Evolutionary conservation across 257 asterid genomes (phyloP).

Genomic region (Nyctanthes arbortristis): DNA sequence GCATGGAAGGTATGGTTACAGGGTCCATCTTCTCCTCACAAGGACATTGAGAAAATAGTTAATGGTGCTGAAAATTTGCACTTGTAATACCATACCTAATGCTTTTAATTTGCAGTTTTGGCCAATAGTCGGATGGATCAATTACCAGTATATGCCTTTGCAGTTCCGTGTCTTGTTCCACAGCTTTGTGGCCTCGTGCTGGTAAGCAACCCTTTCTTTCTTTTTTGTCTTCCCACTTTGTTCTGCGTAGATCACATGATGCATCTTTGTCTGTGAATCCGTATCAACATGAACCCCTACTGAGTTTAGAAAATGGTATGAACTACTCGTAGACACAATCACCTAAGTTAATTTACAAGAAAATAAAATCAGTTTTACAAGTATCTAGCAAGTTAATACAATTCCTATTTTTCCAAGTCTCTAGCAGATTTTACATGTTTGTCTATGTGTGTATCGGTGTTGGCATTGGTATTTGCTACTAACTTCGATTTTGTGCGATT

Average conservation of each 20-base stretch:
- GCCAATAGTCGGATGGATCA: constrained; percentile 45
- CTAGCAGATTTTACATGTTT: too few species aligned
- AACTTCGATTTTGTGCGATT: background rate
- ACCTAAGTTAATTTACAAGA: too few species aligned
- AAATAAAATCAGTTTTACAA: too few species aligned
- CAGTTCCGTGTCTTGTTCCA: constrained; percentile 39
- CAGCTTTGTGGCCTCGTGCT: constrained; percentile 37
- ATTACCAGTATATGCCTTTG: constrained; percentile 44
- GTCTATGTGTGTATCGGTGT: too few species aligned
- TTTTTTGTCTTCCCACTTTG: too few species aligned
- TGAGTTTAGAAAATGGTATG: background rate
- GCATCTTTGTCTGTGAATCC: too few species aligned
- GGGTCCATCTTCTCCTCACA: background rate
- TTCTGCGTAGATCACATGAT: background rate
- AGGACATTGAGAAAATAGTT: background rate
- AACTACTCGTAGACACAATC: too few species aligned
- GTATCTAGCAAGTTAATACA: too few species aligned
- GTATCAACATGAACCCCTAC: background rate
- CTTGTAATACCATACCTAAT: background rate
- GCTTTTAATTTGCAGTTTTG: constrained; percentile 28
- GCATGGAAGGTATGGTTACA: constrained; percentile 35
- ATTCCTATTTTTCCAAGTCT: too few species aligned
- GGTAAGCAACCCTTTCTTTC: constrained; percentile 20
- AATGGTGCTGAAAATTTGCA: background rate
- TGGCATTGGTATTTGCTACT: too few species aligned